Base-by-base conservation (phyloP, 148 eudicot species). In the Beta vulgaris region DNA sequence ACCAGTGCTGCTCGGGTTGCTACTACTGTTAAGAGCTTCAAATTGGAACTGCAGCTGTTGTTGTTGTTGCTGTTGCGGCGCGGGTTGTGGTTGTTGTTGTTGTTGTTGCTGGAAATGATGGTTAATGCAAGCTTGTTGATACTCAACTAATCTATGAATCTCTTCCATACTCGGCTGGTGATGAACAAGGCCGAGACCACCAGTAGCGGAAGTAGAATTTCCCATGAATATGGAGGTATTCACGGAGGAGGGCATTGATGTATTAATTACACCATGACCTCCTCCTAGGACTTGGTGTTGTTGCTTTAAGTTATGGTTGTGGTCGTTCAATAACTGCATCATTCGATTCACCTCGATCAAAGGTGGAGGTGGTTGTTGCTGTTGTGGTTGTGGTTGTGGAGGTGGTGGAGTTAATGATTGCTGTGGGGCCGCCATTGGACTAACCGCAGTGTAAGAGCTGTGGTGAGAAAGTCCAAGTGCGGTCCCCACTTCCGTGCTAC, bases 401-500 rank as follows among this genome's bases (percentile, higher is more conserved):
- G 73, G 58, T 34, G 75, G 83, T 23, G 61, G 73, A 59, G 68
- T 32, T 72, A 71, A 25, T 32, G 61, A 72, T 36, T 14, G 74
- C 64, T 79, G 83, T 58, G 74, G 76, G 54, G 55, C n/a, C 2
- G 72, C 75, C 46, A 80, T 15, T 3, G 83, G 83, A 57, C 83
- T 80, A 14, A 80, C 57, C 53, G 74, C 53, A 13, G 73, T 76
- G 79, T 76, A 79, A 2, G 79, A 79, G 7, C 82, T 43, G 55
- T 74, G 81, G 61, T 75, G 84, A 6, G 89, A 85, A n/a, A 91
- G 79, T 0, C 90, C 89, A 6, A 85, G 84, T 16, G 87, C 87
- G 8, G 86, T 85, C 19, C 94, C 91, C 39, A 87, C 84, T 3
- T 88, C 91, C 0, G 86, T 86, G 80, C 87, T 86, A 23, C 90